Conservation (phyloP, 2,329 filamentous ascomycete genomes). For the Helminthosporium solani region DNA sequence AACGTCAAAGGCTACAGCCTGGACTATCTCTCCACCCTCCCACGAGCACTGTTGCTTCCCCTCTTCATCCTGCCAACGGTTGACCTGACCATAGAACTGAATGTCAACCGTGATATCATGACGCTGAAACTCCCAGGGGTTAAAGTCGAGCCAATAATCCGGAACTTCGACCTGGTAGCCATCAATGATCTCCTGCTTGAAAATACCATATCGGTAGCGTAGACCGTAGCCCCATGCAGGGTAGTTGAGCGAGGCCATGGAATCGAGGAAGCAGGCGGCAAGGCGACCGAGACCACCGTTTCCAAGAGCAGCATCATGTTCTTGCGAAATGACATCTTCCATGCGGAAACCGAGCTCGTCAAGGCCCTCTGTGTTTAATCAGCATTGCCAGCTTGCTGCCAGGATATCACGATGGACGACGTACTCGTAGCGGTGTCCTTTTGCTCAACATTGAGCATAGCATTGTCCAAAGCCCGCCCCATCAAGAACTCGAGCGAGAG, state of each 20-base stretch:
- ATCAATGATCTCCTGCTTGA: slow-evolving; percentile 98
- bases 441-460: slow-evolving; percentile 91
- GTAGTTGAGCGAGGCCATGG: slow-evolving; percentile 89
- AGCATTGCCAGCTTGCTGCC: slow-evolving; percentile 10
- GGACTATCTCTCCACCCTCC: slow-evolving; percentile 92
- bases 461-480: slow-evolving; percentile 95
- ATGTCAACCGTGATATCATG: slow-evolving; percentile 96
- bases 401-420: slow-evolving; percentile 19
- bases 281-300: slow-evolving; percentile 94
- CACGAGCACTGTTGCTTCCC: slow-evolving; percentile 76
- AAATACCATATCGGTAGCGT: slow-evolving; percentile 90
- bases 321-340: slow-evolving; percentile 91
- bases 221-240: slow-evolving; percentile 97
- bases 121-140: slow-evolving; percentile 97
- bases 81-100: slow-evolving; percentile 89
- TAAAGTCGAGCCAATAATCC: slow-evolving; percentile 99
- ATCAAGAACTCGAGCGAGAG: slow-evolving; percentile 97
- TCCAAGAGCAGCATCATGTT: slow-evolving; percentile 93
- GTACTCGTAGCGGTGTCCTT: slow-evolving; percentile 81
- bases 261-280: slow-evolving; percentile 96
- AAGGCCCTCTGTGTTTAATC: slow-evolving; percentile 67
- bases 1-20: slow-evolving; percentile 91
- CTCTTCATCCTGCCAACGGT: slow-evolving; percentile 68
- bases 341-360: slow-evolving; percentile 91
- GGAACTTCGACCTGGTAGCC: slow-evolving; percentile 98